Conservation (phyloP, 1,284 basidiomycete genomes). For the Neonothopanus nambi region DNA sequence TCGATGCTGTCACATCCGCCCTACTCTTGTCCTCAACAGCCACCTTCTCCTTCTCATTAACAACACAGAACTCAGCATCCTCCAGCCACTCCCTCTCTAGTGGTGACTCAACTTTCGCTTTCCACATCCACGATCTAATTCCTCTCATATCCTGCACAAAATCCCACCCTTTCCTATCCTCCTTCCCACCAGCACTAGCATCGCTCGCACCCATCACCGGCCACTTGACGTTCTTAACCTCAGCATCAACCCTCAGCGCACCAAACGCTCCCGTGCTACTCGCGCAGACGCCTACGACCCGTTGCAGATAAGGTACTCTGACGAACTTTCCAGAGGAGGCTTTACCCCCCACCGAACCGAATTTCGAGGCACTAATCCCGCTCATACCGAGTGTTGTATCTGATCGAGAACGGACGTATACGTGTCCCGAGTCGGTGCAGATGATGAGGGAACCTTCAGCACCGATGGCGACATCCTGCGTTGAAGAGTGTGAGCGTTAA, state of each 20-base stretch:
- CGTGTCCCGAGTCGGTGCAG: conserved; percentile 93
- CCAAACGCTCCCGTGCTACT: conserved; percentile 91
- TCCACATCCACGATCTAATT: conserved; percentile 16
- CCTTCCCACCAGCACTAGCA: neutral
- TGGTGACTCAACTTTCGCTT: neutral
- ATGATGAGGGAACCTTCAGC: conserved; percentile 88
- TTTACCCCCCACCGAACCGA: conserved; percentile 43
- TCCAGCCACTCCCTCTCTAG: conserved; percentile 8
- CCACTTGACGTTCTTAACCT: conserved; percentile 51
- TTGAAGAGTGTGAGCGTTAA: neutral
- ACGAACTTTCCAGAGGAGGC: conserved; percentile 72
- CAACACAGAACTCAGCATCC: neutral
- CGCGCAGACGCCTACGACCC: conserved; percentile 81
- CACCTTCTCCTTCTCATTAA: neutral
- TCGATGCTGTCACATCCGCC: too few species aligned
- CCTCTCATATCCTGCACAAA: conserved; percentile 10
- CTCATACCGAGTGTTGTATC: conserved; percentile 31
- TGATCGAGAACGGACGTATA: conserved; percentile 77
- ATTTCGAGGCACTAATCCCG: conserved; percentile 38
- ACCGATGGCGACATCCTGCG: conserved; percentile 87
- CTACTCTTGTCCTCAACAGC: neutral
- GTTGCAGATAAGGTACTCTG: conserved; percentile 81
- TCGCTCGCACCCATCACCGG: neutral
- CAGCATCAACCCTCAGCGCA: conserved; percentile 79
- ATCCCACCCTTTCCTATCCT: conserved; percentile 16